Conservation (phyloP, 257 asterid species). For the Solanum pimpinellifolium region DNA sequence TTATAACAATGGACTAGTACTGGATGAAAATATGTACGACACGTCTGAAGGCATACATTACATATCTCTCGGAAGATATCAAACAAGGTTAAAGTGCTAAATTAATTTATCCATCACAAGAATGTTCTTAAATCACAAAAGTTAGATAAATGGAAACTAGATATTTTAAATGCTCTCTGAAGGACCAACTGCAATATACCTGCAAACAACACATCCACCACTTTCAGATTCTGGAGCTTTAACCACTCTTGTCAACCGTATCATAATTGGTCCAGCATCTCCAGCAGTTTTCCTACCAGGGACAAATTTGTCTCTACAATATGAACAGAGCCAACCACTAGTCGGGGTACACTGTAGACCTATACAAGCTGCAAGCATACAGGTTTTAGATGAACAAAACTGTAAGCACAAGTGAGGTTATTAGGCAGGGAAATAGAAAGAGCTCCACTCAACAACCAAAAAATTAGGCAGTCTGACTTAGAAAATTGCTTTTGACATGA, state of each 20-base stretch:
- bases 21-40: neutral
- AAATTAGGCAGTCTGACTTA: neutral
- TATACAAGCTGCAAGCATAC: slow-evolving; percentile 68
- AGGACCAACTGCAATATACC: slow-evolving; percentile 32
- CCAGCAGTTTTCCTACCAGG: slow-evolving; percentile 54
- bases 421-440: neutral
- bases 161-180: neutral
- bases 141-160: neutral
- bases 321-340: slow-evolving; percentile 69
- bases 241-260: slow-evolving; percentile 78
- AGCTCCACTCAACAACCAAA: neutral
- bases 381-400: neutral
- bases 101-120: neutral
- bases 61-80: neutral
- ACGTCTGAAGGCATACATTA: neutral
- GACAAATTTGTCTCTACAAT: slow-evolving; percentile 60
- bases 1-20: neutral
- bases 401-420: neutral
- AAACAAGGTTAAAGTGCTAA: neutral
- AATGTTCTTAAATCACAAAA: neutral
- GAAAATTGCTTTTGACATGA: neutral
- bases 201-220: slow-evolving; percentile 98
- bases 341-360: slow-evolving; percentile 44
- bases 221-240: slow-evolving; percentile 76
- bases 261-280: slow-evolving; percentile 47